phyloP scores from a whole-genome alignment of 306 rosid species.

The Erythrophleum fordii region DNA sequence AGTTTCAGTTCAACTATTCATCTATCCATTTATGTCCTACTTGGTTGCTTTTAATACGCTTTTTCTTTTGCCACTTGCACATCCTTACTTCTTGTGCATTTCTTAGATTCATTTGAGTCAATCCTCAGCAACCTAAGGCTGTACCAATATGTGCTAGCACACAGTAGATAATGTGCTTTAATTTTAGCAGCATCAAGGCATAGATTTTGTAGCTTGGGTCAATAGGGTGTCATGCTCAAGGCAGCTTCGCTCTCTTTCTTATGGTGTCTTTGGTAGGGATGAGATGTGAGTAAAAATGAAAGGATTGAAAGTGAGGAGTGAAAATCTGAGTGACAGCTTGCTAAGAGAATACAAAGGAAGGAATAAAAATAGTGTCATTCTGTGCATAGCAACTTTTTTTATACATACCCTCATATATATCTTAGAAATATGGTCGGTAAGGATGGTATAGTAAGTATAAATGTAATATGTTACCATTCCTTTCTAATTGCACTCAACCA shows the following conservation, averaged over 20 bases:
- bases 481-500: neutral
- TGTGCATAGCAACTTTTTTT: too few relatives aligned
- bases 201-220: constrained; percentile 9
- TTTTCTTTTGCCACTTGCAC: neutral
- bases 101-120: constrained; percentile 10
- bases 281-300: constrained; percentile 6
- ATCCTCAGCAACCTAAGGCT: constrained; percentile 23
- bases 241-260: neutral
- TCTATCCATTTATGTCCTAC: neutral
- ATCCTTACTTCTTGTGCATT: constrained; percentile 17
- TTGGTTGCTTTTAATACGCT: constrained; percentile 2
- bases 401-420: too few relatives aligned
- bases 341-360: constrained; percentile 1
- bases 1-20: constrained; percentile 30
- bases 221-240: neutral
- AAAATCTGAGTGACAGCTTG: neutral
- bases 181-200: constrained; percentile 20
- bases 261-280: constrained; percentile 1
- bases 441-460: neutral
- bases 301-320: constrained; percentile 4
- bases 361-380: too few relatives aligned
- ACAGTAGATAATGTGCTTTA: constrained; percentile 30
- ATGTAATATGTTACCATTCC: neutral
- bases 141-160: neutral
- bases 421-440: neutral